phyloP scores from a whole-genome alignment of 2,329 filamentous ascomycete genomes.

The Alternaria arbusti region DNA sequence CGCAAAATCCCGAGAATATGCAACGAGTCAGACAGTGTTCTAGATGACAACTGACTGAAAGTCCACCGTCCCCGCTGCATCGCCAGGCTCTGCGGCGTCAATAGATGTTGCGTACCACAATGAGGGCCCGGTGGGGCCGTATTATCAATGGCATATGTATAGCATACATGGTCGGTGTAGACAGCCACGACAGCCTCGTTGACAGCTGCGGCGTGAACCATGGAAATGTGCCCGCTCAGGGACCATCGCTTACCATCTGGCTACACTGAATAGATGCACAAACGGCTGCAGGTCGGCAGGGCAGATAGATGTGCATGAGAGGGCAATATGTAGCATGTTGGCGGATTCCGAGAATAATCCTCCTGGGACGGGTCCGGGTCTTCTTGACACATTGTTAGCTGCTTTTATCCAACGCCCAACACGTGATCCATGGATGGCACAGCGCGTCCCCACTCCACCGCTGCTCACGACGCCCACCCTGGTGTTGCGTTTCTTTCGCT shows the following conservation, averaged over 20 bases:
- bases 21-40: conserved; percentile 33
- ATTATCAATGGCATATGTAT: neutral
- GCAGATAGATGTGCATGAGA: conserved; percentile 17
- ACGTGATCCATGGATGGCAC: conserved; percentile 16
- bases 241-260: conserved; percentile 12
- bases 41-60: conserved; percentile 23
- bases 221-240: conserved; percentile 1
- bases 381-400: conserved; percentile 20
- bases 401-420: conserved; percentile 19
- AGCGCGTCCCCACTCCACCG: conserved; percentile 25
- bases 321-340: conserved; percentile 15
- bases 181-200: conserved; percentile 11
- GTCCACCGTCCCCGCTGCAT: conserved; percentile 17
- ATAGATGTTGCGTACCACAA: neutral
- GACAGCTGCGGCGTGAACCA: conserved; percentile 3
- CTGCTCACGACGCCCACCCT: conserved; percentile 27
- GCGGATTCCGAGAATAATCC: conserved; percentile 15
- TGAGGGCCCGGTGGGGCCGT: conserved; percentile 3
- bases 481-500: conserved; percentile 26
- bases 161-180: conserved; percentile 4
- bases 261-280: conserved; percentile 22
- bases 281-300: conserved; percentile 16
- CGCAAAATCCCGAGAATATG: conserved; percentile 14
- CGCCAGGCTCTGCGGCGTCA: conserved; percentile 10
- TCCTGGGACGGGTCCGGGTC: conserved; percentile 14